These are phyloP conservation scores for Cubamyces sp. DNA, from an alignment of 768 basidiomycete genomes.

Conservation along the genomic window DNA sequence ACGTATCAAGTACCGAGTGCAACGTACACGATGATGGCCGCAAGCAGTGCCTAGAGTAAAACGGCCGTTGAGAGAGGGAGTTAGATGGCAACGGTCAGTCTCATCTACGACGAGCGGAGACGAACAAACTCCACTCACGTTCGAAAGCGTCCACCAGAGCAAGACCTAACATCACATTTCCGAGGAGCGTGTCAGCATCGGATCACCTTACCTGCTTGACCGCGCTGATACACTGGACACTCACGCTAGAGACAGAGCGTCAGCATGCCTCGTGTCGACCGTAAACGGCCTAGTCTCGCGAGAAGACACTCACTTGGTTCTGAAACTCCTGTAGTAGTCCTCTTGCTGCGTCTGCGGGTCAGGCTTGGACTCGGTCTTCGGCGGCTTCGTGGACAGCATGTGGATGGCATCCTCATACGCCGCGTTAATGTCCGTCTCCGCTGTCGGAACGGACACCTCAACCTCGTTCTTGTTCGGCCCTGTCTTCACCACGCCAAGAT, in stretches of 20 bases:
- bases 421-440: conserved; percentile 86
- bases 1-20: neutral
- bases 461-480: conserved; percentile 78
- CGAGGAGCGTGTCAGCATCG: conserved; percentile 22
- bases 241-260: conserved; percentile 35
- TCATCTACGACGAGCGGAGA: conserved; percentile 10
- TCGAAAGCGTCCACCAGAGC: conserved; percentile 87
- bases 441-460: conserved; percentile 83
- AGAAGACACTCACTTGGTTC: conserved; percentile 69
- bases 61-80: neutral
- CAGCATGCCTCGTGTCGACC: conserved; percentile 19
- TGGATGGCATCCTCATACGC: conserved; percentile 92
- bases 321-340: conserved; percentile 86
- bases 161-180: conserved; percentile 53
- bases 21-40: conserved; percentile 72
- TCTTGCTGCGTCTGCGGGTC: conserved; percentile 71
- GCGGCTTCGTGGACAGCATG: conserved; percentile 76
- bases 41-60: conserved; percentile 61
- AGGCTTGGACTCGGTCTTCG: conserved; percentile 65
- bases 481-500: conserved; percentile 80
- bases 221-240: conserved; percentile 21
- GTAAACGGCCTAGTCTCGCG: neutral
- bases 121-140: conserved; percentile 50
- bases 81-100: neutral
- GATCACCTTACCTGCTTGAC: conserved; percentile 11